A percentile compares a stretch with the other conserved stretches of the same genome.
These are phyloP conservation scores for Acorus calamus DNA, from an alignment of 106 monocot species.

Conservation along the genomic window DNA sequence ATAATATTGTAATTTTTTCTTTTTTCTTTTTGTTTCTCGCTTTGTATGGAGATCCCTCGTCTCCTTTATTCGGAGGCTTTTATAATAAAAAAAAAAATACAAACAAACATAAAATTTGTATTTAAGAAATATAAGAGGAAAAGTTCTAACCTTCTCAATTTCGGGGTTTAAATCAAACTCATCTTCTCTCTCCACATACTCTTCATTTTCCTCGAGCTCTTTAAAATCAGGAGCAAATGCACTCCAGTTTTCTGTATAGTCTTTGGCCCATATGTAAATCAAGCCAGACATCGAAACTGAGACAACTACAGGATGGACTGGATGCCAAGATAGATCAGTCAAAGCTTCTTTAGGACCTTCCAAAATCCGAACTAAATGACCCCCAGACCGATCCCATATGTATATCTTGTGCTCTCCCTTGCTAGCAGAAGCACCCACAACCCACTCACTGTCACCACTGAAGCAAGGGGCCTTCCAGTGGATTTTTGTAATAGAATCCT, in stretches of 20 bases:
- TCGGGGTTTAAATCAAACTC: constrained; percentile 84
- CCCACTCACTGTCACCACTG: constrained; percentile 97
- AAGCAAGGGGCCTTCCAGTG: constrained; percentile 99
- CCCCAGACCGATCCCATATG: constrained; percentile 87
- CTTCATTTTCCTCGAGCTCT: constrained; percentile 97
- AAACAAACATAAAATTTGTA: not conserved
- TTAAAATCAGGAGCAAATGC: constrained; percentile 98
- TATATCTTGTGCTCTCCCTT: constrained; percentile 97
- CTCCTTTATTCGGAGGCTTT: no score
- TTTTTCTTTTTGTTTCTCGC: no score
- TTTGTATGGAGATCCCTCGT: no score
- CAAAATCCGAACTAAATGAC: constrained; percentile 77
- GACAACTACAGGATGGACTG: constrained; percentile 66
- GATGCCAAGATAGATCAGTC: constrained; percentile 96
- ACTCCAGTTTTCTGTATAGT: constrained; percentile 97
- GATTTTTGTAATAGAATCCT: constrained; percentile 78
- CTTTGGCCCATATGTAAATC: constrained; percentile 96
- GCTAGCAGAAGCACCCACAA: constrained; percentile 84
- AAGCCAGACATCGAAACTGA: constrained; percentile 81
- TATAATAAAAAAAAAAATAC: no score
- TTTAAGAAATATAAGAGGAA: not conserved
- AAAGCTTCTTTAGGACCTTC: constrained; percentile 98
- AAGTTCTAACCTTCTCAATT: constrained; percentile 48
- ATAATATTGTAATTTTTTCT: not conserved
- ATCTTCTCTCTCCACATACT: constrained; percentile 88